Base-by-base conservation (phyloP, 257 asterid genomes). In the Ilex aquifolium region DNA sequence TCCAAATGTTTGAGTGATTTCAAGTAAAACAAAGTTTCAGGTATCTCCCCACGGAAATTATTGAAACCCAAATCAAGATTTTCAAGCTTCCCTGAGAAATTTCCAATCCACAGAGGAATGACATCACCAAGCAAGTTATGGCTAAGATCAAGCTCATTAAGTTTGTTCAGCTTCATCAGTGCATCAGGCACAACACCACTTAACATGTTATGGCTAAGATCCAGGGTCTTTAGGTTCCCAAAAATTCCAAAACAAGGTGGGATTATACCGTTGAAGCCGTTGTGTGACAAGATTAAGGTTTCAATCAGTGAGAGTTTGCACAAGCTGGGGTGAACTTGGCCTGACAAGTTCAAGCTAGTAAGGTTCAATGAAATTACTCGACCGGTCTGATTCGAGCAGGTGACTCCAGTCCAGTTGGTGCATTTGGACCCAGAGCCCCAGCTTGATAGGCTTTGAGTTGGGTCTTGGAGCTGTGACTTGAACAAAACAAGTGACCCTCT, bases 351-450 rank as follows among this genome's bases (percentile, higher is more conserved):
- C 48, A 77, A 77, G 55, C 82, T 74, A 44, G 90, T 79, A 64
- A 92, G 95, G 78, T 92, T 87, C 62, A 92, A 88, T n/a, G 72
- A 67, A 62, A 78, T 74, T 61, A 86, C 74, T 53, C 85, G 80
- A 53, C 90, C 92, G 56, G 87, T 83, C 69, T 55, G 74, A 76
- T 77, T 80, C 48, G 92, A 84, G 77, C 77, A 46, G 63, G 85
- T 61, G 63, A 85, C 63, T 51, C 96, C 94, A 31, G 83, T 72
- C 78, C 85, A 69, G 59, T 57, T 64, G 65, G 81, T 70, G 50
- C 44, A 52, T 10, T 50, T 48, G 56, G 44, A 69, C 56, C 63
- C 69, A 56, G 4, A 60, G 75, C 75, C 89, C 94, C 94, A 88
- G 66, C 65, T 70, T 27, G 83, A 59, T 56, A 83, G 75, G 27